Evolutionary conservation across 139 green algal species (phyloP).

Genomic region (Eudorina sp.): DNA sequence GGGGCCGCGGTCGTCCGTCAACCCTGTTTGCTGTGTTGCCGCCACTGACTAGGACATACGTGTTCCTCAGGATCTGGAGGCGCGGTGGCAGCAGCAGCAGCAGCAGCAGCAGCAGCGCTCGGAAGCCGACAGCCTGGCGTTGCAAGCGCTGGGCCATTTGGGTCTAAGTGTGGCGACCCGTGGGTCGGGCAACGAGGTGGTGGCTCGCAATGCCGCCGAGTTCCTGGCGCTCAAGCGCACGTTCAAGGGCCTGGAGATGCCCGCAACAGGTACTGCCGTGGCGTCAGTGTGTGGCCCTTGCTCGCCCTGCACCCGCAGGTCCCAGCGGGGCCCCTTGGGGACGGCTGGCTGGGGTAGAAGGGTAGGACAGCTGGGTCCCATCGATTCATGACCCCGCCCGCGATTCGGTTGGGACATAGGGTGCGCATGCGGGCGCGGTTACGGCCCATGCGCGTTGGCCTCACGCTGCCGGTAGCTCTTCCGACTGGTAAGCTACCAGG

Average conservation of each 20-base stretch:
- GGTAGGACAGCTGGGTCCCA: neutral
- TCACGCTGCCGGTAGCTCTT: too few species aligned
- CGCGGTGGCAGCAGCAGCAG: neutral
- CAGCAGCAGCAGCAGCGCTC: neutral
- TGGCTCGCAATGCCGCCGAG: constrained; percentile 71
- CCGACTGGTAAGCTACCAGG: too few species aligned
- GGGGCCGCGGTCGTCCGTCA: too few species aligned
- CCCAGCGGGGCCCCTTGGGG: neutral
- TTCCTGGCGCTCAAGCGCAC: constrained; percentile 76
- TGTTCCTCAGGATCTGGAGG: neutral
- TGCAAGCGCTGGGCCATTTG: constrained; percentile 32
- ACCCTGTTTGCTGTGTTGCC: too few species aligned
- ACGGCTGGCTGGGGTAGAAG: too few species aligned
- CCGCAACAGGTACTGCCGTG: constrained; percentile 61
- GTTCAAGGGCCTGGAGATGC: constrained; percentile 84
- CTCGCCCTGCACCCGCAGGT: neutral
- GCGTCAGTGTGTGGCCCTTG: constrained; percentile 44
- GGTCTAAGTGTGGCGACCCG: neutral
- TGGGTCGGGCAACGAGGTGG: constrained; percentile 39
- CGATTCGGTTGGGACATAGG: neutral
- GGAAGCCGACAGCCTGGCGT: neutral
- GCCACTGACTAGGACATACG: too few species aligned
- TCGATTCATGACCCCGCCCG: too few species aligned
- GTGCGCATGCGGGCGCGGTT: neutral
- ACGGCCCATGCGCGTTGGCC: neutral